phyloP scores from a whole-genome alignment of 140 eudicot genomes.

The Senecio squalidus region DNA sequence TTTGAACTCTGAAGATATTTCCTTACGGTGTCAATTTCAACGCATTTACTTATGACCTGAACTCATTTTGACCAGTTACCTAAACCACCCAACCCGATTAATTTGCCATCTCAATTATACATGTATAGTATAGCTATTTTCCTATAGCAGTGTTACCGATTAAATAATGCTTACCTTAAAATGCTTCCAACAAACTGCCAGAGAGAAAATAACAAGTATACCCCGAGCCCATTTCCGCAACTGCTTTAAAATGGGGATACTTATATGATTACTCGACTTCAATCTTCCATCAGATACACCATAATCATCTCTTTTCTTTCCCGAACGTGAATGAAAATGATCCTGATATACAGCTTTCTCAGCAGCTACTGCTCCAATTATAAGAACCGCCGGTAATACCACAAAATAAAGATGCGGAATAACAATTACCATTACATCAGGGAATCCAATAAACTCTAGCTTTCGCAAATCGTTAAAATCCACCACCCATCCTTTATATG shows the following conservation, averaged over 20 bases:
- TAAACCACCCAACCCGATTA: not conserved
- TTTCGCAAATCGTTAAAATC: conserved; percentile 25
- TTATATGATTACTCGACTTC: conserved; percentile 2
- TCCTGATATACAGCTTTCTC: conserved; percentile 62
- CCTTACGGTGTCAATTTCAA: too few relatives aligned
- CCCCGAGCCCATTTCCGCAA: conserved; percentile 40
- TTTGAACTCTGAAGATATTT: too few relatives aligned
- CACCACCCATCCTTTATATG: conserved; percentile 91
- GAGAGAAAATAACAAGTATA: conserved; percentile 39
- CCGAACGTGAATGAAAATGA: conserved; percentile 38
- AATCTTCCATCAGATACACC: conserved; percentile 9
- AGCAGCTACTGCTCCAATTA: conserved; percentile 47
- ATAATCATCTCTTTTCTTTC: conserved; percentile 67
- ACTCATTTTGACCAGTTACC: too few relatives aligned
- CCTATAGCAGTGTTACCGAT: too few relatives aligned
- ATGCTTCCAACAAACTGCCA: conserved; percentile 79
- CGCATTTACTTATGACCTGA: too few relatives aligned
- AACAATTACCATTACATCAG: conserved; percentile 83
- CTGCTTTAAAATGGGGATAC: conserved; percentile 1
- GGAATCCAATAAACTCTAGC: conserved; percentile 54
- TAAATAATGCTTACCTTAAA: conserved; percentile 41
- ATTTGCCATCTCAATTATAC: not conserved
- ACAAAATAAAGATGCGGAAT: conserved; percentile 73
- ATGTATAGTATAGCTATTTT: too few relatives aligned
- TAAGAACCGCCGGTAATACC: conserved; percentile 53